These are phyloP conservation scores for Neurospora sp. DNA, from an alignment of 495 filamentous ascomycete genomes.

Conservation along the genomic window DNA sequence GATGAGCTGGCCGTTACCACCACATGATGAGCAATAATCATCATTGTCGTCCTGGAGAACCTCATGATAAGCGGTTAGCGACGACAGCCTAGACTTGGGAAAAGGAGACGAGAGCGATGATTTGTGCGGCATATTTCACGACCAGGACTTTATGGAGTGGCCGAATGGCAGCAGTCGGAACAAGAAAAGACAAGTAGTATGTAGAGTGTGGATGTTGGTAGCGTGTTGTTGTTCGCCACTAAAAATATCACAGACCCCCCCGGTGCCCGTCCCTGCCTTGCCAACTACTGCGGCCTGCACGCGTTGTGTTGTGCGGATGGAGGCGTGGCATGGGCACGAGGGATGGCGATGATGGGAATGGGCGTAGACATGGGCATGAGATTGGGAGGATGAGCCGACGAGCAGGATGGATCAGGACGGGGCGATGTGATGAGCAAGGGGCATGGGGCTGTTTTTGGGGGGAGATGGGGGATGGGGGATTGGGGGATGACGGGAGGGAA, in stretches of 20 bases:
- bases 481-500: neutral
- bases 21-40: conserved; percentile 77
- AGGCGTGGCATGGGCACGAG: neutral
- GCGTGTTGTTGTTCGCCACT: conserved; percentile 10
- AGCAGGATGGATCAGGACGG: neutral
- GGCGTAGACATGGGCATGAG: conserved; percentile 3
- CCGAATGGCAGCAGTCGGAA: conserved; percentile 16
- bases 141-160: neutral
- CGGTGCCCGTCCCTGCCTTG: conserved; percentile 4
- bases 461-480: neutral
- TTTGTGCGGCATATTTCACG: conserved; percentile 24
- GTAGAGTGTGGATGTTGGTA: neutral
- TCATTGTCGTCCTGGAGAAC: conserved; percentile 61
- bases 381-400: conserved; percentile 1
- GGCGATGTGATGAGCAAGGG: neutral
- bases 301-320: conserved; percentile 1
- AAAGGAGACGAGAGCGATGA: conserved; percentile 12
- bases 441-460: neutral
- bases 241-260: conserved; percentile 9
- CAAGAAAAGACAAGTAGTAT: conserved; percentile 9
- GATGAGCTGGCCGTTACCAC: conserved; percentile 68
- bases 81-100: neutral
- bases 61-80: neutral
- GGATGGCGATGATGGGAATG: neutral
- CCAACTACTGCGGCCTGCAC: conserved; percentile 4